Percentiles rank a stretch among this genome's conserved stretches.
Conservation (phyloP, 768 basidiomycete genomes). For the Hebeloma cylindrosporum region DNA sequence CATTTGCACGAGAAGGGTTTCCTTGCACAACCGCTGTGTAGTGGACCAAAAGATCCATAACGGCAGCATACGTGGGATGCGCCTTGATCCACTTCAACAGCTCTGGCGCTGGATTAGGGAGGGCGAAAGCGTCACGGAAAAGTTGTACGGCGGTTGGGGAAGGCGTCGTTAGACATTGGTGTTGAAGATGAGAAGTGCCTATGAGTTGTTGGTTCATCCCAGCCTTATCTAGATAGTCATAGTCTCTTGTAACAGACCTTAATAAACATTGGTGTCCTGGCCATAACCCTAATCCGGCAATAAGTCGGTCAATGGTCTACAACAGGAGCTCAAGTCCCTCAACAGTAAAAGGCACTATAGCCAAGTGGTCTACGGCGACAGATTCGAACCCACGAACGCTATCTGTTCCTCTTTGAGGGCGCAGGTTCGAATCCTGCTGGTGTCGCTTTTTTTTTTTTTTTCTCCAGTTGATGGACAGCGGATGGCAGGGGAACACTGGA, state of each 20-base stretch:
- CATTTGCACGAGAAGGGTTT: constrained; percentile 11
- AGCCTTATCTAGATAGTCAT: too few relatives aligned
- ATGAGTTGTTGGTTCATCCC: too few relatives aligned
- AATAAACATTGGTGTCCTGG: too few relatives aligned
- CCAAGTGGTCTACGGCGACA: constrained; percentile 79
- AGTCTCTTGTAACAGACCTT: too few relatives aligned
- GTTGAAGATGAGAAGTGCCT: too few relatives aligned
- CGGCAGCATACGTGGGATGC: constrained; percentile 11
- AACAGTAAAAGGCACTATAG: constrained; percentile 45
- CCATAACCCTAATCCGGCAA: too few relatives aligned
- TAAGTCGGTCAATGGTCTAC: too few relatives aligned
- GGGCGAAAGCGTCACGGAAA: constrained; percentile 12
- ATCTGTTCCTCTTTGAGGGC: constrained; percentile 70
- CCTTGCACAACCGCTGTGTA: constrained; percentile 10
- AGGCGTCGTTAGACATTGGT: constrained; percentile 13
- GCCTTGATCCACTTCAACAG: constrained; percentile 12
- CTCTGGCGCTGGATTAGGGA: constrained; percentile 8
- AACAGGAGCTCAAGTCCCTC: too few relatives aligned
- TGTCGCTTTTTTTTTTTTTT: constrained; percentile 40
- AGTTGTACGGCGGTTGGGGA: constrained; percentile 14
- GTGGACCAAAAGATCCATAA: constrained; percentile 9
- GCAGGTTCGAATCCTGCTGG: constrained; percentile 70
- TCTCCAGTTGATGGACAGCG: constrained; percentile 36
- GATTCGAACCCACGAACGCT: constrained; percentile 48
- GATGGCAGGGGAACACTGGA: not conserved